Conservation (phyloP, 2,329 filamentous ascomycete genomes). For the Microcera coccophila region DNA sequence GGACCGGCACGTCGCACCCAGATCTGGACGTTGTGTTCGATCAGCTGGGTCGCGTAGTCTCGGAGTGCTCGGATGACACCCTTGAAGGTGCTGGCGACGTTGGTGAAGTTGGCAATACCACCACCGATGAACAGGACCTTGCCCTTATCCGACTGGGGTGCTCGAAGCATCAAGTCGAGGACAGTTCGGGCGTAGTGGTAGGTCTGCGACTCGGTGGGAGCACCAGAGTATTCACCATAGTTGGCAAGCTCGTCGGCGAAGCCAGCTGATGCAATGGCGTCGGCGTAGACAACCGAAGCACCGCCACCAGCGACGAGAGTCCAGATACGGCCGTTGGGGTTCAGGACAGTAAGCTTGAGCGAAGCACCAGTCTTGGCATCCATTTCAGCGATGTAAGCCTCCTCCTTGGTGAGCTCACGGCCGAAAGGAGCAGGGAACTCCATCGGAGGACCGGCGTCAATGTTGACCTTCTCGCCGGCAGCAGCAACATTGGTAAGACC, state of each 20-base stretch:
- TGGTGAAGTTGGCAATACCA: slow-evolving; percentile 99
- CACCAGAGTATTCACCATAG: slow-evolving; percentile 99
- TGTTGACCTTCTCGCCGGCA: slow-evolving; percentile 71
- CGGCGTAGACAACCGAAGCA: slow-evolving; percentile 98
- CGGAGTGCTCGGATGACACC: slow-evolving; percentile 95
- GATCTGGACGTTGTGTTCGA: slow-evolving; percentile 97
- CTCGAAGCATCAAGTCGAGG: slow-evolving; percentile 93
- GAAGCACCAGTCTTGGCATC: slow-evolving; percentile 99
- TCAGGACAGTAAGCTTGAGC: slow-evolving; percentile 95
- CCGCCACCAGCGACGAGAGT: slow-evolving; percentile 98
- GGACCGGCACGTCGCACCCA: slow-evolving; percentile 85
- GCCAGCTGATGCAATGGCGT: slow-evolving; percentile 94
- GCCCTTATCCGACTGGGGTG: slow-evolving; percentile 78
- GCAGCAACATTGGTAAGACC: slow-evolving; percentile 68
- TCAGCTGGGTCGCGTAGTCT: slow-evolving; percentile 78
- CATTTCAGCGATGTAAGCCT: slow-evolving; percentile 97
- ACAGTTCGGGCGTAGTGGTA: slow-evolving; percentile 99
- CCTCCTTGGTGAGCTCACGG: slow-evolving; percentile 97
- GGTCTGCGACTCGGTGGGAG: slow-evolving; percentile 96
- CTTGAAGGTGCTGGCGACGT: slow-evolving; percentile 99
- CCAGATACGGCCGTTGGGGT: slow-evolving; percentile 89
- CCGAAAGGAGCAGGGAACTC: slow-evolving; percentile 99
- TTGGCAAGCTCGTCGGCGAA: slow-evolving; percentile 97
- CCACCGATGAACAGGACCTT: slow-evolving; percentile 99
- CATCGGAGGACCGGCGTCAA: slow-evolving; percentile 96